Evolutionary conservation across 2,329 filamentous ascomycete species (phyloP), one percentile per base, ranked within the genome.

Genomic region (Penicillium digitatum): DNA sequence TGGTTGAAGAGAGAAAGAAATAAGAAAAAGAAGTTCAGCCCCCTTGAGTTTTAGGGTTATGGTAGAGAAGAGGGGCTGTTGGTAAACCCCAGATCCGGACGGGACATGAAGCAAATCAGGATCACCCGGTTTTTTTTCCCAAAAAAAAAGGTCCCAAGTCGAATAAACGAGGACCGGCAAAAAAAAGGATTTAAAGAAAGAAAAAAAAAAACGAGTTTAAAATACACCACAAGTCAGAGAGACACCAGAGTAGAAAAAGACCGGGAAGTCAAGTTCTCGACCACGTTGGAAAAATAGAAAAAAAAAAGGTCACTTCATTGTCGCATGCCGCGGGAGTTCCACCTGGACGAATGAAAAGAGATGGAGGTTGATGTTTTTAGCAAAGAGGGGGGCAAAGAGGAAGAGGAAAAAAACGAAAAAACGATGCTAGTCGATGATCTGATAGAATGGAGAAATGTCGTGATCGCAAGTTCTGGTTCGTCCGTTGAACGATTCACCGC

Each of bases 361-460:
- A 32, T 39, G 55, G 47, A 39, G 27, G 34, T n/a, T n/a, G n/a
- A n/a, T 50, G 27, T 59, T 56, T 27, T 12, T 45, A 34, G 31
- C 35, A 47, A 49, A 54, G 18, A 45, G 47, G 44, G 53, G 47
- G 40, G 14, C 7, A 26, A 54, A 45, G 35, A 46, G 47, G 42
- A 55, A 52, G 40, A 38, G 22, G 35, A 43, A 27, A 46, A 42
- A 43, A 27, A 46, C 37, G 42, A n/a, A 40, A 44, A 57, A 38
- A 16, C n/a, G 55, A 52, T 46, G 43, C 67, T 69, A 65, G 62
- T 58, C 59, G 69, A 74, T 74, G 71, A 72, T 72, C 68, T 72
- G 69, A 74, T 74, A 66, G 60, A 69, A 72, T 72, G 72, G 70
- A 68, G 69, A 73, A 72, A 74, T 74, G 72, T 74, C 72, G 72